Conservation (phyloP, 768 basidiomycete genomes). For the Suillus alpinus region DNA sequence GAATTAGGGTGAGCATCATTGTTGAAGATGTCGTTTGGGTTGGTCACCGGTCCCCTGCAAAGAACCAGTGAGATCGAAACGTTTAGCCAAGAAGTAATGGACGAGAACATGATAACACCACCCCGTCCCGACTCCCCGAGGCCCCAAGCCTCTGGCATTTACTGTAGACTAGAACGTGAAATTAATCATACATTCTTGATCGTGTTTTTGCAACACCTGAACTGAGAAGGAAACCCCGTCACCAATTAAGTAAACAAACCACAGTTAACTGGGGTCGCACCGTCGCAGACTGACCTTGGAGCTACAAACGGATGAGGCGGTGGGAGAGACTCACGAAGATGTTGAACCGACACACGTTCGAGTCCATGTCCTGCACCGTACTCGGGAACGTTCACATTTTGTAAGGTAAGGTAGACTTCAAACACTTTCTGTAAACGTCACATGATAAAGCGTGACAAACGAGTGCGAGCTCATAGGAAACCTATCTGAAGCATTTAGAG, state of each 20-base stretch:
- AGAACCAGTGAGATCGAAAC: slow-evolving; percentile 2
- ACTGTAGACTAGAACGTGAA: background rate
- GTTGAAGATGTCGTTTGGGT: slow-evolving; percentile 72
- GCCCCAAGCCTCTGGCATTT: background rate
- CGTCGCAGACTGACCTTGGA: too few relatives aligned
- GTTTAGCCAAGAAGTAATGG: background rate
- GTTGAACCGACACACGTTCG: too few relatives aligned
- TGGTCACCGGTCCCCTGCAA: slow-evolving; percentile 49
- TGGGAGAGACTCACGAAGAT: too few relatives aligned
- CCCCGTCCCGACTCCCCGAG: background rate
- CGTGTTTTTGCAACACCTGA: background rate
- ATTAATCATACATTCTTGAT: background rate
- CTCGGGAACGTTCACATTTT: too few relatives aligned
- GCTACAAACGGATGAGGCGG: background rate
- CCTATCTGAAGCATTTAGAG: too few relatives aligned
- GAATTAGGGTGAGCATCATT: slow-evolving; percentile 70
- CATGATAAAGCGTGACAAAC: too few relatives aligned
- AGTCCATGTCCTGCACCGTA: too few relatives aligned
- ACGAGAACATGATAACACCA: slow-evolving; percentile 1
- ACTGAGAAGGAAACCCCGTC: background rate
- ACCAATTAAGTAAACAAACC: background rate
- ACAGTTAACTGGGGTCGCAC: background rate
- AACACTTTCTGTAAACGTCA: too few relatives aligned
- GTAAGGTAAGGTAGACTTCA: too few relatives aligned
- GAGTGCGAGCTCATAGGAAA: too few relatives aligned